phyloP scores from a whole-genome alignment of 805 yeast species.

The Ogataea sp. region DNA sequence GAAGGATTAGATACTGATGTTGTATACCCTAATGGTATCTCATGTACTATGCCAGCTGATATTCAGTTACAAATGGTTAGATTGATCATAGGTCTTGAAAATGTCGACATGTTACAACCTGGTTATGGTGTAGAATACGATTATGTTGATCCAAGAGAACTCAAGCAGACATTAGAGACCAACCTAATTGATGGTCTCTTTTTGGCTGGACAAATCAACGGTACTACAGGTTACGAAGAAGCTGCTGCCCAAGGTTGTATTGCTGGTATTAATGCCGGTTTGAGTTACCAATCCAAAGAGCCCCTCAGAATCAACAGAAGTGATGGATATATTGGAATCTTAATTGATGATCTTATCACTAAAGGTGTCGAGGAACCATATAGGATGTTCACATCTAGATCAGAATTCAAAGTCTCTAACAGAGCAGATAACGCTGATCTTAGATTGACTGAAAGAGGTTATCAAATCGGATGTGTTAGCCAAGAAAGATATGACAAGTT shows the following conservation, averaged over 20 bases:
- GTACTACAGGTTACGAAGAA: conserved; percentile 98
- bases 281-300: conserved; percentile 30
- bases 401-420: conserved; percentile 85
- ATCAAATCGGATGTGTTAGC: conserved; percentile 56
- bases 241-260: conserved; percentile 96
- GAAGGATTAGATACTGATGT: conserved; percentile 84
- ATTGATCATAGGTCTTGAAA: conserved; percentile 82
- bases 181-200: conserved; percentile 69
- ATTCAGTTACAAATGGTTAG: conserved; percentile 69
- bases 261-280: conserved; percentile 94
- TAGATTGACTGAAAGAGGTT: conserved; percentile 68
- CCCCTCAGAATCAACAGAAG: conserved; percentile 58
- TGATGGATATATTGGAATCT: conserved; percentile 87
- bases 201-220: conserved; percentile 96
- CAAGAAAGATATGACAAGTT: conserved; percentile 48
- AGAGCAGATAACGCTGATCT: conserved; percentile 92
- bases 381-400: conserved; percentile 94
- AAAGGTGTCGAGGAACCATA: conserved; percentile 97
- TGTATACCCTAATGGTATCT: conserved; percentile 95
- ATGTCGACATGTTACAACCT: conserved; percentile 83
- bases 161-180: conserved; percentile 72
- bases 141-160: conserved; percentile 88
- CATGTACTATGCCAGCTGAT: conserved; percentile 94
- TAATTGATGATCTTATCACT: conserved; percentile 88
- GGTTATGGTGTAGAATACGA: conserved; percentile 99